Evolutionary conservation across 371 early-diverging fungal genomes (phyloP), one percentile per base, ranked within the genome.

Genomic region (Encephalitozoon romaleae): DNA sequence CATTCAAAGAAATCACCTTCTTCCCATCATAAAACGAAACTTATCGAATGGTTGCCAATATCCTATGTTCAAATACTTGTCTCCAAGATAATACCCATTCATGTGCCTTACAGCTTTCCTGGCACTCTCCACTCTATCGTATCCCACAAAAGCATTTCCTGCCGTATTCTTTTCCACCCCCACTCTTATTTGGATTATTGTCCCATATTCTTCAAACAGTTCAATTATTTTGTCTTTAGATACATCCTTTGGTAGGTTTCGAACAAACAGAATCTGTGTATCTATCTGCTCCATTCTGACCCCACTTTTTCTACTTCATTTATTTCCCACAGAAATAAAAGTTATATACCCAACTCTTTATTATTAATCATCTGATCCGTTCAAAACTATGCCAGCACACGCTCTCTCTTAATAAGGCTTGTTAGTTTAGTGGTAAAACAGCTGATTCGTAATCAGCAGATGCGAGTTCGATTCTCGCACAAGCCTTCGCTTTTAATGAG

Each of bases 121-220:
- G 38, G 95, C 94, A 79, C 94, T 94, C 78, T 89, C 92, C n/a
- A 95, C 93, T 67, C 94, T 94, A 74, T 94, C 94, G 78, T 93
- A 95, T 0, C 86, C 87, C 78, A 95, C 94, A 85, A 91, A 94
- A 21, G 93, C 95, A 18, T 93, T 93, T 53, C 95, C 95, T 67
- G 88, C 86, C 0, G 96, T 94, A 69, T 92, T 92, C 41, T 86
- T 84, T 18, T 89, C 89, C 68, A 87, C 91, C 9, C 96, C 94
- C 70, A 78, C 54, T 23, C 74, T 28, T 26, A 74, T 66, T 26
- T 69, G 43, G 15, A 67, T 15, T 15, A 65, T 9, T 9, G 21
- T 23, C 23, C 64, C 64, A 77, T 53, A 75, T 45, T 68, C 68
- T 42, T 43, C 38, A 47, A 75, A 75, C 18, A 75, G 9, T 12